These are phyloP conservation scores for Aspergillus phoenicis DNA, from an alignment of 2,329 filamentous ascomycete species.

Conservation along the genomic window DNA sequence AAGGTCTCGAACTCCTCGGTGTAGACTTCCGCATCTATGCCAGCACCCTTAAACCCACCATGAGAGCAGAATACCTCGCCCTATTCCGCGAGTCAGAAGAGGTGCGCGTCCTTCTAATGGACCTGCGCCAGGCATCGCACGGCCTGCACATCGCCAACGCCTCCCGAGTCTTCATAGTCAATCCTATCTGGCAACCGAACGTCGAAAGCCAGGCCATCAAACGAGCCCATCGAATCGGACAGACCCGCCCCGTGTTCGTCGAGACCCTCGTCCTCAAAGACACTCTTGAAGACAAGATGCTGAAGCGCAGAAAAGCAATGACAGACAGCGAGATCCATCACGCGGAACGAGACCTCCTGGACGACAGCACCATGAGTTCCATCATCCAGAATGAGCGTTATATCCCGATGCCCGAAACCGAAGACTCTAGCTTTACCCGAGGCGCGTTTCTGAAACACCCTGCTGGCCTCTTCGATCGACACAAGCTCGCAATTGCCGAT, in stretches of 20 bases:
- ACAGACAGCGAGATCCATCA: constrained; percentile 61
- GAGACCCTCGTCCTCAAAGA: constrained; percentile 80
- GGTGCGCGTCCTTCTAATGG: constrained; percentile 83
- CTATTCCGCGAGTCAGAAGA: constrained; percentile 71
- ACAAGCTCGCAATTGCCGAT: constrained; percentile 40
- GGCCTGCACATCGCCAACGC: constrained; percentile 83
- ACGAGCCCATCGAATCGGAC: constrained; percentile 83
- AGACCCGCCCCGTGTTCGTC: constrained; percentile 74
- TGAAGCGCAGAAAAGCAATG: constrained; percentile 74
- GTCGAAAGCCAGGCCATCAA: constrained; percentile 91
- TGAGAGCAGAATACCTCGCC: constrained; percentile 73
- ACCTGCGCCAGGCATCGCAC: constrained; percentile 84
- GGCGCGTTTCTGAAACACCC: constrained; percentile 34
- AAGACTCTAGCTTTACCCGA: constrained; percentile 17
- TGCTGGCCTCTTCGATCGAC: constrained; percentile 42
- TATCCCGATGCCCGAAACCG: constrained; percentile 45
- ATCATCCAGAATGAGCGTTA: constrained; percentile 62
- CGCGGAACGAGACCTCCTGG: constrained; percentile 60
- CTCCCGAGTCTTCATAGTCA: constrained; percentile 85
- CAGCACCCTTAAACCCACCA: constrained; percentile 58
- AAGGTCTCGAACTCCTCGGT: constrained; percentile 73
- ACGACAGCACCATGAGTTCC: constrained; percentile 59
- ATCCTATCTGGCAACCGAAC: constrained; percentile 80
- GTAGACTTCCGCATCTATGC: constrained; percentile 63
- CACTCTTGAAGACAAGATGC: constrained; percentile 83